phyloP scores from a whole-genome alignment of 768 basidiomycete species.

The Hemileccinum impolitum region DNA sequence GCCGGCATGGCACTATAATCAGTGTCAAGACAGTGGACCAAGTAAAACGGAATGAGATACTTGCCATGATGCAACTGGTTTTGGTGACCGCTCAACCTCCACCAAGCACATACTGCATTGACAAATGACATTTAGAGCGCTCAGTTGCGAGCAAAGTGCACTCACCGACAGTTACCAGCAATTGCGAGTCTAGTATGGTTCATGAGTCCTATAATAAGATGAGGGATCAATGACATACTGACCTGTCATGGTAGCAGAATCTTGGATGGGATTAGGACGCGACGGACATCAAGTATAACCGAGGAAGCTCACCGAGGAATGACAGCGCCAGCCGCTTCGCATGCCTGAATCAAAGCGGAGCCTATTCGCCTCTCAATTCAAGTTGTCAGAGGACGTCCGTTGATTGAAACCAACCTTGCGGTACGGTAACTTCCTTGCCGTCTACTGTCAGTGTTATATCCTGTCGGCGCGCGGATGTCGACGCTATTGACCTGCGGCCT shows the following conservation, averaged over 20 bases:
- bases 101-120: constrained; percentile 89
- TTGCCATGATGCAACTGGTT: constrained; percentile 92
- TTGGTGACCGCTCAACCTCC: constrained; percentile 93
- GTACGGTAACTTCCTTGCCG: constrained; percentile 96
- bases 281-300: not conserved
- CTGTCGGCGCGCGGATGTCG: constrained; percentile 61
- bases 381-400: not conserved
- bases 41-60: constrained; percentile 13
- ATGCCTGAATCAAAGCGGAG: constrained; percentile 95
- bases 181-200: constrained; percentile 71
- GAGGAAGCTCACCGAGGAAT: constrained; percentile 63
- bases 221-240: constrained; percentile 9
- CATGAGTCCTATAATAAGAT: constrained; percentile 1
- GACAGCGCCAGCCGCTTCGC: constrained; percentile 81
- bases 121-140: constrained; percentile 5
- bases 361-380: constrained; percentile 42
- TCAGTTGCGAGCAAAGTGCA: constrained; percentile 8
- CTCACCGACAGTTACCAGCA: constrained; percentile 95
- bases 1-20: constrained; percentile 92
- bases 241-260: constrained; percentile 88
- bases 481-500: constrained; percentile 64
- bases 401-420: constrained; percentile 68
- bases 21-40: not conserved
- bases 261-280: constrained; percentile 35
- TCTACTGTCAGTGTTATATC: constrained; percentile 94